Base-by-base conservation (phyloP, 2,329 filamentous ascomycete species). In the Ascochyta fabae region DNA sequence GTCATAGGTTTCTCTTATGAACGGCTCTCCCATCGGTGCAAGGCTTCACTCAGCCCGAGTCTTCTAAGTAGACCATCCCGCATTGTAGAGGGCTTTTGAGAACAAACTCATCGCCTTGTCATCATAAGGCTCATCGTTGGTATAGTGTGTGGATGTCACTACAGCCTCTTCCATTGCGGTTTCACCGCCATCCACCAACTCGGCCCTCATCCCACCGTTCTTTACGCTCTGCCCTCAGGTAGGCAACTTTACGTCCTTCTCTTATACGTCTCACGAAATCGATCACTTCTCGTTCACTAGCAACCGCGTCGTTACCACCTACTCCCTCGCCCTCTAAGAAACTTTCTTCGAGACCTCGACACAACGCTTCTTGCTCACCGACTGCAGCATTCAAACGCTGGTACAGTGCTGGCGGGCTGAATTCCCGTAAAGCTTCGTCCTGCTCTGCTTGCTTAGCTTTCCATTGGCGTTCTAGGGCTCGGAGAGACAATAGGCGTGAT, bases 191-290 rank as follows among this genome's bases (percentile, higher is more conserved):
- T 0, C 95, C 95, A 10, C 94, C 94, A 31, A 98, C 94, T 64
- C 94, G 83, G 23, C 94, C 92, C 77, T 98, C 94, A 73, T 98
- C 95, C 95, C 95, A 98, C 66, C 95, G 84, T 68, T 92, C 90
- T 76, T 93, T 96, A 63, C 91, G 85, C 79, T 98, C 95, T 70
- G 88, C 87, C 54, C 95, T 83, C 49, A 93, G 80, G 70, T 95
- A 96, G 59, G 88, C 88, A 53, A 89, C 79, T 65, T 90, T 89
- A 71, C 88, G 90, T 9, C 90, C 90, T 65, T 94, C 92, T 64
- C 92, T 83, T 61, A 96, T 90, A 67, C 89, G 80, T 68, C 88
- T 84, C 19, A 96, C 86, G 87, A 95, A 98, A 57, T 98, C 94
- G 2, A 83, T 81, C 24, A 90, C 87, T 77, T 98, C 95, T 70